These are phyloP conservation scores for Kalmusia sp. DNA, from an alignment of 2,329 filamentous ascomycete genomes.

Conservation along the genomic window DNA sequence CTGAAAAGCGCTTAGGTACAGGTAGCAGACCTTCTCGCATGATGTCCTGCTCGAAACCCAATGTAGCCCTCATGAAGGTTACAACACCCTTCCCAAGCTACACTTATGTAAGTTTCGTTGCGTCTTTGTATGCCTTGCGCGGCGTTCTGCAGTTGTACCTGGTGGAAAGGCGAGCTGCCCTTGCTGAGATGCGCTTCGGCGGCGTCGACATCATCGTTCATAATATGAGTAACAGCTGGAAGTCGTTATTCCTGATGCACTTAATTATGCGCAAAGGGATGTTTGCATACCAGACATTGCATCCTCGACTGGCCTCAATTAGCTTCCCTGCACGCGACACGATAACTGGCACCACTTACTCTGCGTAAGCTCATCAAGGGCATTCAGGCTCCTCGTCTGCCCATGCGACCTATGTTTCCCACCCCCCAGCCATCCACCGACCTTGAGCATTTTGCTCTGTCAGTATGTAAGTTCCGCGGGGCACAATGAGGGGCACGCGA, in stretches of 20 bases:
- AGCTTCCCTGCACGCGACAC: constrained; percentile 18
- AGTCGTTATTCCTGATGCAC: constrained; percentile 28
- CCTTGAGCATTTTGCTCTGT: constrained; percentile 32
- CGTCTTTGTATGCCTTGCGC: neutral
- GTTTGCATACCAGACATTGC: constrained; percentile 52
- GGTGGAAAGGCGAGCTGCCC: constrained; percentile 85
- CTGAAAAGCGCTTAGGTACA: too few species aligned
- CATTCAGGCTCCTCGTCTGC: constrained; percentile 63
- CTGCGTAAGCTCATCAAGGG: constrained; percentile 64
- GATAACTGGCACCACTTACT: constrained; percentile 44
- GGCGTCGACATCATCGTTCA: constrained; percentile 88
- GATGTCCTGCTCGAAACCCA: constrained; percentile 90
- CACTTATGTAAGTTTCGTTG: constrained; percentile 24
- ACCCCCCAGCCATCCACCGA: constrained; percentile 50
- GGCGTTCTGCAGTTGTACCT: constrained; percentile 51
- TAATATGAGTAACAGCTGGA: constrained; percentile 72
- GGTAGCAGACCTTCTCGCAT: constrained; percentile 62
- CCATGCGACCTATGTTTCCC: constrained; percentile 38
- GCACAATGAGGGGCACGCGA: constrained; percentile 1
- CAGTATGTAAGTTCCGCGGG: neutral
- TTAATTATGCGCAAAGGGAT: neutral
- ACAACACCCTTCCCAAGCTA: constrained; percentile 81
- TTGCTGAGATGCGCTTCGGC: constrained; percentile 77
- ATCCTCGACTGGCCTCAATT: constrained; percentile 49
- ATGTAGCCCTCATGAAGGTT: constrained; percentile 81